These are phyloP conservation scores for Corynascus novoguineensis DNA, from an alignment of 495 filamentous ascomycete genomes.

Conservation along the genomic window DNA sequence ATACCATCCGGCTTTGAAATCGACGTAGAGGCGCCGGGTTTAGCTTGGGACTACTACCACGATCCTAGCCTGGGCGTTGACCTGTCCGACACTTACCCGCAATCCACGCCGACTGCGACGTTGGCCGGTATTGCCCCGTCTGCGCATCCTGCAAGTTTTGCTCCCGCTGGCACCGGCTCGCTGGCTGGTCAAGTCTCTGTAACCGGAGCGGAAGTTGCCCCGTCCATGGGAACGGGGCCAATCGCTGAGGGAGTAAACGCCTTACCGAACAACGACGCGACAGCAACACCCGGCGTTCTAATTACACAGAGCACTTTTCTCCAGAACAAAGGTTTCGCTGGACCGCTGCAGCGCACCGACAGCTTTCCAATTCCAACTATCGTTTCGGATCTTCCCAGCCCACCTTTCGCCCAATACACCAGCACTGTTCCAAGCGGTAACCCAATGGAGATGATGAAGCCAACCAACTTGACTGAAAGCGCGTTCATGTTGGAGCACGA, in stretches of 20 bases:
- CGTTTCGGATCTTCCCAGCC: conserved; percentile 28
- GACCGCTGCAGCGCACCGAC: conserved; percentile 25
- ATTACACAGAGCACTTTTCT: conserved; percentile 18
- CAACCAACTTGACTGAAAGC: conserved; percentile 38
- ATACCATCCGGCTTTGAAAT: conserved; percentile 18
- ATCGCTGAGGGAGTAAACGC: conserved; percentile 16
- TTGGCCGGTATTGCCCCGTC: conserved; percentile 12
- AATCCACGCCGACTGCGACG: conserved; percentile 7
- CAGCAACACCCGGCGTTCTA: conserved; percentile 18
- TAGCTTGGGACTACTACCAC: conserved; percentile 32
- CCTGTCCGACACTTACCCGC: conserved; percentile 7
- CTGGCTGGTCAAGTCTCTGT: conserved; percentile 12
- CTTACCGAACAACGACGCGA: conserved; percentile 21
- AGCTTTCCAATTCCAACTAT: conserved; percentile 29
- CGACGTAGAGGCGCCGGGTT: conserved; percentile 26
- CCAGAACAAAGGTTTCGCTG: conserved; percentile 11
- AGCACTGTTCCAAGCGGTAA: conserved; percentile 24
- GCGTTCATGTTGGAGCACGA: conserved; percentile 36
- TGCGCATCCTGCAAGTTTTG: conserved; percentile 3
- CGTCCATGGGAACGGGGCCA: conserved; percentile 2
- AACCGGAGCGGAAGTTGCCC: neutral
- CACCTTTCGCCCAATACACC: conserved; percentile 14
- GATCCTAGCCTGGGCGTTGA: conserved; percentile 22
- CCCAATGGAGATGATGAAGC: conserved; percentile 44
- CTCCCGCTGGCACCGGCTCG: conserved; percentile 16